Base-by-base conservation (phyloP, 768 basidiomycete genomes). In the Clitopilus passeckerianus region DNA sequence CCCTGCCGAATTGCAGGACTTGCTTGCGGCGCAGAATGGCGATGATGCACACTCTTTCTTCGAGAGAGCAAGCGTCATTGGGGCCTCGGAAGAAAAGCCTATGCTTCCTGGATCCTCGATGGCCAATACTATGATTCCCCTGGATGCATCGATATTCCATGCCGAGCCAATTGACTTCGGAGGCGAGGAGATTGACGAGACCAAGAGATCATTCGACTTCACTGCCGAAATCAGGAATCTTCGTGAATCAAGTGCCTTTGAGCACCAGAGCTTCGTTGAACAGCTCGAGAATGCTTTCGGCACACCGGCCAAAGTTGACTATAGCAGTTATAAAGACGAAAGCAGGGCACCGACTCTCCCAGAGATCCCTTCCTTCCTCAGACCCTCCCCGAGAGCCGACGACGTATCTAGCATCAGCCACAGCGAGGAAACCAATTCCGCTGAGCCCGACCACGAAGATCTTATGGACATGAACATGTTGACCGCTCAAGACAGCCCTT, bases 121-220 rank as follows among this genome's bases (percentile, higher is more conserved):
- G 0, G 46, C 46, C n/a, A 50, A 50, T 22, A 16, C 46, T 4
- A 50, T 50, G 46, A 50, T 50, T 18, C 46, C 46, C 18, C 54
- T 72, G 0, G 65, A 73, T 7, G 60, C 69, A 1, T 77, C 80
- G 0, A 65, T 77, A 2, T 79, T 82, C 73, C 73, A 73, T 30
- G 75, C 79, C 5, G 67, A 75, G 15, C 65, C 85, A 34, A 68
- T 80, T 50, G 80, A 82, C 23, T 50, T 50, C 18, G 71, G 71
- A 20, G 76, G 61, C 1, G 57, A 67, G 0, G 85, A 83, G 14
- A 85, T 86, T 57, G 84, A 89, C 63, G 83, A 87, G 62, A 92
- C 90, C 0, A 90, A 86, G 74, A 87, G 82, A 65, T 89, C 86
- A 1, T 93, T 93, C 61, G 91, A 93, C 66, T 93, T 93, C 66